Evolutionary conservation across 139 green algal species (phyloP).

Genomic region (Picochlorum sp.): DNA sequence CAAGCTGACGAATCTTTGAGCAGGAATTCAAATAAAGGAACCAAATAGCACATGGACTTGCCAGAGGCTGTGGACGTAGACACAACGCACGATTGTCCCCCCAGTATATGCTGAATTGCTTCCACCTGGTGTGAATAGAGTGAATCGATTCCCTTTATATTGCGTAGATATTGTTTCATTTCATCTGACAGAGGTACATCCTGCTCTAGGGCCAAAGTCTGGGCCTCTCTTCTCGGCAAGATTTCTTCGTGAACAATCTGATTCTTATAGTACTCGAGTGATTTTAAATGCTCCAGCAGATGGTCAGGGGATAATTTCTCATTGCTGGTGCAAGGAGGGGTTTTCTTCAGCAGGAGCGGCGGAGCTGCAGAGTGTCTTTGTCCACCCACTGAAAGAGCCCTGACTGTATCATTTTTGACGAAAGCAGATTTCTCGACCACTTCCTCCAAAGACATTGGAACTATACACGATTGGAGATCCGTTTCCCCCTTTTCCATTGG

Average conservation of each 20-base stretch:
- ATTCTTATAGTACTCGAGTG: conserved; percentile 46
- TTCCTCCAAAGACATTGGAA: too few species aligned
- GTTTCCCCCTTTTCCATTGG: too few species aligned
- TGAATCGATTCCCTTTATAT: conserved; percentile 24
- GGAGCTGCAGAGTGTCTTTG: conserved; percentile 6
- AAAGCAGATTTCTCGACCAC: too few species aligned
- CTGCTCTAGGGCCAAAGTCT: conserved; percentile 11
- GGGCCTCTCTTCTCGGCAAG: conserved; percentile 38
- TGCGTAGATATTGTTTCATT: conserved; percentile 28
- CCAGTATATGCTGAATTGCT: conserved; percentile 14
- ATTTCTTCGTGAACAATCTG: conserved; percentile 58
- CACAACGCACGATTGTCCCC: conserved; percentile 62
- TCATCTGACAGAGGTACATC: neutral
- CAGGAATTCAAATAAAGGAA: conserved; percentile 67
- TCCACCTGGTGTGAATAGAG: conserved; percentile 50
- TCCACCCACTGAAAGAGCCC: too few species aligned
- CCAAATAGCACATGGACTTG: conserved; percentile 87
- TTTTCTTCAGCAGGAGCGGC: conserved; percentile 31
- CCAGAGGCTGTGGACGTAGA: conserved; percentile 83
- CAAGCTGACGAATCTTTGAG: conserved; percentile 37
- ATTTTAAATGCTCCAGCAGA: conserved; percentile 57
- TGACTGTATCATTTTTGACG: too few species aligned
- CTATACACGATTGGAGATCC: too few species aligned
- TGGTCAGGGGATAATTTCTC: conserved; percentile 1
- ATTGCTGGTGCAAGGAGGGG: conserved; percentile 36